Evolutionary conservation across 2,329 filamentous ascomycete species (phyloP).

Genomic region (Gnomoniopsis smithogilvyi): DNA sequence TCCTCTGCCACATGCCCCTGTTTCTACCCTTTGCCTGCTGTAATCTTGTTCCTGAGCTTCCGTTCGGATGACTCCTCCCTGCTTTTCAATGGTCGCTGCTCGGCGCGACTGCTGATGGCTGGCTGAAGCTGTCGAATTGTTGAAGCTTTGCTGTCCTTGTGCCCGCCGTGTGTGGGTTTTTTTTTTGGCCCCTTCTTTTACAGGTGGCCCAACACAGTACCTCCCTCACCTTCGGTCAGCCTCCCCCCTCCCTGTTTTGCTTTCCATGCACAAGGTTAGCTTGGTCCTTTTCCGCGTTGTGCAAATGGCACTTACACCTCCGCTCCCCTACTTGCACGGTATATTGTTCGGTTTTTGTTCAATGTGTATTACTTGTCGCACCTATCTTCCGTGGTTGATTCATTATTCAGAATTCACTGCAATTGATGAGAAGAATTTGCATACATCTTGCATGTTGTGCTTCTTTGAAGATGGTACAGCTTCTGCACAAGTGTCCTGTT

Average conservation of each 20-base stretch:
- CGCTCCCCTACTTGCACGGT: neutral
- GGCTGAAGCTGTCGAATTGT: slow-evolving; percentile 3
- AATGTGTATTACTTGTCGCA: neutral
- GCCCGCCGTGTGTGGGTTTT: neutral
- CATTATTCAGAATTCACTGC: neutral
- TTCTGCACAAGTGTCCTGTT: too few relatives aligned
- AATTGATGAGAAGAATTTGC: too few relatives aligned
- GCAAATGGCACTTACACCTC: too few relatives aligned
- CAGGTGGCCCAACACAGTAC: neutral
- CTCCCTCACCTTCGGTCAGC: neutral
- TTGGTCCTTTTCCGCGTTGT: neutral
- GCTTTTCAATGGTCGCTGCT: slow-evolving; percentile 1
- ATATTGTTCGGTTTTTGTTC: neutral
- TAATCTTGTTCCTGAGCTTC: slow-evolving; percentile 10
- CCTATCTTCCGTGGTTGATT: neutral
- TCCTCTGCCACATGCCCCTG: slow-evolving; percentile 13
- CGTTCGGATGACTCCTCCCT: slow-evolving; percentile 1
- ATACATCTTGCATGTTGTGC: too few relatives aligned
- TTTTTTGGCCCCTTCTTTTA: neutral
- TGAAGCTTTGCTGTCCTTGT: neutral
- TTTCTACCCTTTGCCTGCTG: slow-evolving; percentile 7
- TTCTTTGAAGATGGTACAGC: too few relatives aligned
- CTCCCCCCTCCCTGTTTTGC: neutral
- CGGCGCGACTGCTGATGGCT: slow-evolving; percentile 13
- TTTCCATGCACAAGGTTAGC: neutral